Evolutionary conservation across 768 basidiomycete genomes (phyloP).

Genomic region (Filobasidium wieringae): DNA sequence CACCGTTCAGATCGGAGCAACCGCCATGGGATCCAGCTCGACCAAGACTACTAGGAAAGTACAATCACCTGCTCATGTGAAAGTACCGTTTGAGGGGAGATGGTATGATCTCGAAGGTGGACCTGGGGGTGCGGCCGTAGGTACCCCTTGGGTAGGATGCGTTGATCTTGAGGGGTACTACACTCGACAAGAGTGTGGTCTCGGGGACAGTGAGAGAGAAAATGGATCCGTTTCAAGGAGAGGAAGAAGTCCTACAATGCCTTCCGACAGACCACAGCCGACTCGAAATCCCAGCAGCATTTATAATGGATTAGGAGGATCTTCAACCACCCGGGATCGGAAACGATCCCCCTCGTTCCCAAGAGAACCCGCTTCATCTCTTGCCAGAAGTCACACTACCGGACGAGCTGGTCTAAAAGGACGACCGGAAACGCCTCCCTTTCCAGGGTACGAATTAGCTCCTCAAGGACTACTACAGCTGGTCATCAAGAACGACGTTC

Average conservation of each 20-base stretch:
- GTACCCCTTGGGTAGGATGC: conserved; percentile 32
- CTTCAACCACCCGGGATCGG: neutral
- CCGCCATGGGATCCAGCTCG: conserved; percentile 12
- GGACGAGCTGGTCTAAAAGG: neutral
- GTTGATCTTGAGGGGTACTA: conserved; percentile 29
- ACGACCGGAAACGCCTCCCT: conserved; percentile 8
- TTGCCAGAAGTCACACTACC: neutral
- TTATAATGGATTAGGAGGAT: too few species aligned
- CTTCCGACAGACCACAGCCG: neutral
- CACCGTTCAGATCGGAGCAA: conserved; percentile 20
- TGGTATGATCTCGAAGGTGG: conserved; percentile 29
- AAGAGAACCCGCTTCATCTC: neutral
- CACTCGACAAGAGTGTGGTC: neutral
- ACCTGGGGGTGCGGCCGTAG: neutral
- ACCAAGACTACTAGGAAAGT: conserved; percentile 21
- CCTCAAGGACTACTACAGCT: conserved; percentile 33
- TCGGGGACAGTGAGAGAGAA: neutral
- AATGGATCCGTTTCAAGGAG: neutral
- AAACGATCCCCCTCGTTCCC: neutral
- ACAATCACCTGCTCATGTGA: conserved; percentile 19
- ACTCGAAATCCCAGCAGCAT: neutral
- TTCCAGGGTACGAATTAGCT: conserved; percentile 29
- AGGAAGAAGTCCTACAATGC: neutral
- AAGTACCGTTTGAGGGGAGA: conserved; percentile 28
- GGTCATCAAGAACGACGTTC: conserved; percentile 22